Evolutionary conservation across 371 early-diverging fungal species (phyloP).

Genomic region (Apophysomyces elegans): DNA sequence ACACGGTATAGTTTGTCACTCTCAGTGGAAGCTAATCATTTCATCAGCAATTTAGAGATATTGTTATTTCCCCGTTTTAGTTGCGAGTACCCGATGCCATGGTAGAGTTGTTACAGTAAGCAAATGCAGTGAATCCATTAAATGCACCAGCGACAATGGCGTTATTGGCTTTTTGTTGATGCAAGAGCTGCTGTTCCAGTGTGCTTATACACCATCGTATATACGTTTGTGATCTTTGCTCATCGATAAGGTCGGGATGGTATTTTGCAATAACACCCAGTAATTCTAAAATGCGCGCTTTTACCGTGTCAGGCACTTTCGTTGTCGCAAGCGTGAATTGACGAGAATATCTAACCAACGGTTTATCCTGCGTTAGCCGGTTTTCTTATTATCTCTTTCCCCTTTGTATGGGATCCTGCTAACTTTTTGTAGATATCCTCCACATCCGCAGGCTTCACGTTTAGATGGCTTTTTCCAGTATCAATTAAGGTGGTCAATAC

Average conservation of each 20-base stretch:
- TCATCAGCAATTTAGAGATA: background rate
- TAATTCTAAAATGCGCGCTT: conserved; percentile 52
- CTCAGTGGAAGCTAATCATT: conserved; percentile 28
- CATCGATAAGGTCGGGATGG: conserved; percentile 31
- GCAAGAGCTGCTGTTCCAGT: conserved; percentile 38
- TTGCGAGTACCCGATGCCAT: background rate
- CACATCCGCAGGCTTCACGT: conserved; percentile 46
- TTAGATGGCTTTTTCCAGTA: conserved; percentile 19
- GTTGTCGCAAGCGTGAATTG: conserved; percentile 18
- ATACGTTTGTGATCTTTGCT: conserved; percentile 21
- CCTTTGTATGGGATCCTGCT: background rate
- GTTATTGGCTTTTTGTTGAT: conserved; percentile 33
- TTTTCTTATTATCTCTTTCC: background rate
- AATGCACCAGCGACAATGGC: conserved; percentile 43
- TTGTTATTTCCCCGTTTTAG: background rate
- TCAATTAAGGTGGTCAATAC: conserved; percentile 24
- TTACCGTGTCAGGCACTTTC: conserved; percentile 32
- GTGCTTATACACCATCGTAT: conserved; percentile 47
- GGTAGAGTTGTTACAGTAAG: conserved; percentile 24
- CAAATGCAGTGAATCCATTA: conserved; percentile 43
- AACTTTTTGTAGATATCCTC: conserved; percentile 69
- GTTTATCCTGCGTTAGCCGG: background rate
- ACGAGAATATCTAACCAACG: conserved; percentile 23
- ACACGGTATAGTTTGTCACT: conserved; percentile 32
- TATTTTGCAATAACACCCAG: conserved; percentile 49